A percentile compares a stretch with the other conserved stretches of the same genome.
Evolutionary conservation across 768 basidiomycete genomes (phyloP).

Genomic region (Agaricus sinodeliciosus): DNA sequence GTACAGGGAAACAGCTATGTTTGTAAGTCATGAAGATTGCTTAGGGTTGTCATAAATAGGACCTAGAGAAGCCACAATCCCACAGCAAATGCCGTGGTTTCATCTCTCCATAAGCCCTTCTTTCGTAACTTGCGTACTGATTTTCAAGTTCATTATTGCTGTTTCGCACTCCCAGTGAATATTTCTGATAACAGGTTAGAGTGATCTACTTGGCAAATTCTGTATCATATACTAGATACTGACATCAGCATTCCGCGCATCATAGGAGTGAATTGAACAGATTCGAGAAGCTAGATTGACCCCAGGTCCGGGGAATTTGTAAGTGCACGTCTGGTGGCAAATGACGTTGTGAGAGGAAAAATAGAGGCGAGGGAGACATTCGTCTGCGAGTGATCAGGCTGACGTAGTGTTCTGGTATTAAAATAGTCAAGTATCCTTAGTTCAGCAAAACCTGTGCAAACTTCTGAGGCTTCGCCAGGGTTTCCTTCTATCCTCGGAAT

Average conservation of each 20-base stretch:
- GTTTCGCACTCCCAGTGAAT: no score
- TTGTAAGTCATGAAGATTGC: not conserved
- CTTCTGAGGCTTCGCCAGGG: not conserved
- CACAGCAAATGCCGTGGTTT: not conserved
- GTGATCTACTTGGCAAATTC: not conserved
- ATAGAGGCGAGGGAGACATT: not conserved
- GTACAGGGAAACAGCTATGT: not conserved
- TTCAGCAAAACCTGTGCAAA: not conserved
- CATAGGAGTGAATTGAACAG: not conserved
- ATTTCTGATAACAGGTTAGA: no score
- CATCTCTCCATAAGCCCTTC: not conserved
- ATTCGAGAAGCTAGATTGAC: not conserved
- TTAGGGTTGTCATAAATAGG: not conserved
- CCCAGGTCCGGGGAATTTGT: not conserved
- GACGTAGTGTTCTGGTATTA: not conserved
- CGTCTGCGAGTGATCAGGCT: not conserved
- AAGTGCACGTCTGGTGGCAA: not conserved
- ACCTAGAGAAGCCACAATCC: not conserved
- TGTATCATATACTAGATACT: not conserved
- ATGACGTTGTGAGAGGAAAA: slow-evolving; percentile 5
- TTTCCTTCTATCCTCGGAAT: not conserved
- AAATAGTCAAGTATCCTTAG: not conserved
- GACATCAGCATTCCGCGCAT: not conserved
- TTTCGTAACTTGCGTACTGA: not conserved
- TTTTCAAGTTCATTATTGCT: not conserved